Base-by-base conservation (phyloP, 179 eudicot species). In the Beta corolliflora region DNA sequence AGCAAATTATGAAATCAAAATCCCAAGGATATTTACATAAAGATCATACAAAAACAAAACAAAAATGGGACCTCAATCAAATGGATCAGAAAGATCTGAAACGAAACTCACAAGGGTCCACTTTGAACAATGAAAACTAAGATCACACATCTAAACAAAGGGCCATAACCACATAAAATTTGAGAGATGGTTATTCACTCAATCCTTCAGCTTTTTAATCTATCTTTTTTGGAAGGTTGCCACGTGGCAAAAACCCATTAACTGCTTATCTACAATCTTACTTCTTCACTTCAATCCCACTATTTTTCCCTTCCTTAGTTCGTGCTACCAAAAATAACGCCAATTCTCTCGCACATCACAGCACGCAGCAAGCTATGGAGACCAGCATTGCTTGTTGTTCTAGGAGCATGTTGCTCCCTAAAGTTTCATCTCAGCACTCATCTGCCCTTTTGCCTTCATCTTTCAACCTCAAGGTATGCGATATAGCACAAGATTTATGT, bases 351-450 rank as follows among this genome's bases (percentile, higher is more conserved):
- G 36, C 44, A 16, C 52, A 81, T 1, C 53, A 12, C 58, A 48
- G 14, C 50, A 79, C 41, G 41, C 41, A 56, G 9, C 55, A 79
- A 75, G 9, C 77, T 5, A 97, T 94, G 98, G 98, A 97, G 87
- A 81, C 95, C 41, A 80, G 92, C 65, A 88, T 94, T 77, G 88
- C 94, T n/a, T 88, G 92, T 84, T 92, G 88, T 48, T 88, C 98
- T 31, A 92, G 91, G 63, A 91, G 90, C 60, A 81, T 90, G 21
- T 70, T 92, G 82, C 81, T 91, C 66, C 95, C 98, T 23, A 89
- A 83, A 80, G 87, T 85, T 60, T 83, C 95, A 65, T 88, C 97
- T 76, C 93, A 87, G 25, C 93, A 90, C 45, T 89, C 99, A 3
- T 74, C 95, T 82, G 78, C 91, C 2, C 77, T 91, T 13, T 84